Evolutionary conservation across 345 rosid genomes (phyloP), one percentile per base, ranked within the genome.

Genomic region (Geranium rotundifolium): DNA sequence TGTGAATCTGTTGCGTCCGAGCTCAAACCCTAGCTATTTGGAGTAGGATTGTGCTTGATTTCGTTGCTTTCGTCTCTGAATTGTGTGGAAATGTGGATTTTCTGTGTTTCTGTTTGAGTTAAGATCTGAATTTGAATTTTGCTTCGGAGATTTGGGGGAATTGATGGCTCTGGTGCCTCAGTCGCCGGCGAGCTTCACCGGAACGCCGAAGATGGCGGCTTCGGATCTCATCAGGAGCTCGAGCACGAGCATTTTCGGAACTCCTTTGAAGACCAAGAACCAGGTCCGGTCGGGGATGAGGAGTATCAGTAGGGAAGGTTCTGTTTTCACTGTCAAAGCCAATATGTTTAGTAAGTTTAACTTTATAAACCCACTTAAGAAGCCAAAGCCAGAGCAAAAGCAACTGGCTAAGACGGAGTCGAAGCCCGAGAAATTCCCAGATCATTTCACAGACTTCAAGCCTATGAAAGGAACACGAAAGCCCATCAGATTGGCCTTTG

Each of bases 221-320:
- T 89, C 96, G 61, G 91, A 89, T 81, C 82, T 87, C 78, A 79
- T 91, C 50, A 82, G 89, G 69, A 84, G 95, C 78, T 89, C 87
- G 18, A 69, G 71, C 68, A 74, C 70, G 54, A 80, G 86, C 13
- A 72, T 80, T 49, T 69, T 62, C 56, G 91, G 92, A 17, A 56
- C 86, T 17, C 81, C 92, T 17, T 70, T 89, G 77, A 80, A 74
- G 75, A 68, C 74, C 23, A 67, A 84, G 3, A 91, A 89, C 12
- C 76, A 83, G 62, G 66, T 82, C 17, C 69, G 70, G 54, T 74
- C 84, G 29, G 19, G 69, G 57, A 55, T 63, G 17, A 56, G 64
- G 19, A 78, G 70, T 54, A 79, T 67, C 67, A 65, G 57, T 17
- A 75, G 64, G 62, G 77, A 60, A 63, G 78, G 65, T 56, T 69